These are phyloP conservation scores for Phytophthora ramorum DNA, from an alignment of 352 stramenopile genomes.

Conservation along the genomic window DNA sequence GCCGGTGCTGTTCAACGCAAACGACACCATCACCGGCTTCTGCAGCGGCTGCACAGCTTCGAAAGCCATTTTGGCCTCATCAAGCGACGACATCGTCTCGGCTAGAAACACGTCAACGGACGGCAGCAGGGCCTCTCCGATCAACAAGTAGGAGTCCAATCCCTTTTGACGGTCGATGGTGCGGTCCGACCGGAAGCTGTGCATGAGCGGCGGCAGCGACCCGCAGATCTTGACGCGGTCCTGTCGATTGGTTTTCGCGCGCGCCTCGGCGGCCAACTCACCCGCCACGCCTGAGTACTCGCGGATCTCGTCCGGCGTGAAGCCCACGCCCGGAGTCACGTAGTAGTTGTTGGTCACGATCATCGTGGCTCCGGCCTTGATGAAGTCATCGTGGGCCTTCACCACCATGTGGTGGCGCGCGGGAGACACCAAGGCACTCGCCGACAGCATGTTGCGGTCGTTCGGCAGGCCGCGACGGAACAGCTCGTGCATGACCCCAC, in stretches of 20 bases:
- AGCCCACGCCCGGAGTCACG: constrained; percentile 87
- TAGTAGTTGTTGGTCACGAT: constrained; percentile 92
- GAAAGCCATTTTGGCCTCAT: constrained; percentile 86
- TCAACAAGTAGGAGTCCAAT: constrained; percentile 76
- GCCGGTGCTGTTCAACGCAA: constrained; percentile 78
- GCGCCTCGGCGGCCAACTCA: constrained; percentile 65
- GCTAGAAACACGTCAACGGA: constrained; percentile 87
- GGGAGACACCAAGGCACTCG: constrained; percentile 74
- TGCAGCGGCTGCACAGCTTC: constrained; percentile 69
- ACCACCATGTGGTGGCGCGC: constrained; percentile 76
- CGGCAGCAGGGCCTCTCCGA: constrained; percentile 75
- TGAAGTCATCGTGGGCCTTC: constrained; percentile 75
- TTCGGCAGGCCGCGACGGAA: constrained; percentile 85
- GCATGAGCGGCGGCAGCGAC: constrained; percentile 90
- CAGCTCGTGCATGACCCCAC: constrained; percentile 90
- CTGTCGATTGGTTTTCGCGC: constrained; percentile 32
- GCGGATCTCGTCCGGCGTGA: constrained; percentile 77
- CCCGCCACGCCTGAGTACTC: constrained; percentile 71
- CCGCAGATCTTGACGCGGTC: constrained; percentile 72
- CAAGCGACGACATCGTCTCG: constrained; percentile 91
- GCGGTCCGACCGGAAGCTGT: constrained; percentile 89
- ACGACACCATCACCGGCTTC: constrained; percentile 87
- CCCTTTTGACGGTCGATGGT: constrained; percentile 79
- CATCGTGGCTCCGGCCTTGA: constrained; percentile 78
- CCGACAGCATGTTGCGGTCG: constrained; percentile 92